Base-by-base conservation (phyloP, 129 eudicot genomes). In the Flaveria trinervia region DNA sequence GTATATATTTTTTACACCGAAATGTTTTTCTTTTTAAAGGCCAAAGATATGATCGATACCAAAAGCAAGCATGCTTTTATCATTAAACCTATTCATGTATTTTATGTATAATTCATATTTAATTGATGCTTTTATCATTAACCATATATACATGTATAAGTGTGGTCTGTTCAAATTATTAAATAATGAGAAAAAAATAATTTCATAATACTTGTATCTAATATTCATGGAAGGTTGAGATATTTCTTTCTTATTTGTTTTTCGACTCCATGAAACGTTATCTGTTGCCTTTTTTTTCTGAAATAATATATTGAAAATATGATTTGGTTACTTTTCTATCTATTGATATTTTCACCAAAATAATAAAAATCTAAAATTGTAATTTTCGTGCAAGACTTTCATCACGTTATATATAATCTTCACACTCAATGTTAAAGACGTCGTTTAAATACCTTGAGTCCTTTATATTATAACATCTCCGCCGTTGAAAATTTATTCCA, bases 31-130 rank as follows among this genome's bases (percentile, higher is more conserved):
- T 88, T 88, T 83, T 68, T 11, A 83, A 33, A 55, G 82, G 75
- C 82, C 71, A 59, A 50, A 23, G 26, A 65, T 78, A 78, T 88
- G 74, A 26, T 26, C 30, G 30, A 85, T 88, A 26, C 45, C 66
- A 62, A 88, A 83, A 83, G 78, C 75, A 79, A 85, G 76, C 90
- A 85, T 86, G 93, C 90, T 83, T 76, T 84, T 79, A 75, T 71
- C 68, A 76, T 65, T 79, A 54, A 44, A 62, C 54, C 68, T 49
- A n/a, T 72, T 48, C 17, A 55, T 66, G 18, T 13, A 51, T n/a
- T 2, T 52, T 5, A 12, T 15, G 6, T 48, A 45, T 3, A 71
- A 16, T 52, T 9, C 3, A 70, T 14, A 45, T 48, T 33, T 41
- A 22, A 20, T 55, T 55, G 26, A 55, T 55, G 26, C 14, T 55